Conservation (phyloP, 805 yeast species). For the Pichia nakasei region DNA sequence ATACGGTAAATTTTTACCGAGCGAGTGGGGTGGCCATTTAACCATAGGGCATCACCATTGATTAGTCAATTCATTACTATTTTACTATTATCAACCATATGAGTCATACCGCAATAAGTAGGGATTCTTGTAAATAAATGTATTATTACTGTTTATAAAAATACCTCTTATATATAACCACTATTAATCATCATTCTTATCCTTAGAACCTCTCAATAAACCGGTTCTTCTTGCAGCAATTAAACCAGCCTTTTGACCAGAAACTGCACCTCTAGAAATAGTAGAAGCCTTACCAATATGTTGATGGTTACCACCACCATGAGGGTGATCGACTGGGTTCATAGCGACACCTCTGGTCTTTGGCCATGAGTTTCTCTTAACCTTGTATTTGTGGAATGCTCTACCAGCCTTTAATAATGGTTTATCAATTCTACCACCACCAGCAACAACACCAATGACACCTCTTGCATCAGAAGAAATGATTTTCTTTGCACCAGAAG, state of each 20-base stretch:
- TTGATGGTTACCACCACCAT: slow-evolving; percentile 99
- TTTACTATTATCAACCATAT: too few species aligned
- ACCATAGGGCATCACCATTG: too few species aligned
- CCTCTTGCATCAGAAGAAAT: slow-evolving; percentile 96
- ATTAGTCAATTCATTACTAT: too few species aligned
- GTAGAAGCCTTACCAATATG: slow-evolving; percentile 99
- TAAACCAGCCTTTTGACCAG: slow-evolving; percentile 99
- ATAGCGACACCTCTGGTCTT: slow-evolving; percentile 99
- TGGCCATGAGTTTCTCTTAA: slow-evolving; percentile 99
- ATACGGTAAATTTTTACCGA: too few species aligned
- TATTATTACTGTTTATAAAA: neutral
- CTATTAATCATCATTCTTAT: slow-evolving; percentile 27
- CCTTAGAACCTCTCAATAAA: slow-evolving; percentile 99
- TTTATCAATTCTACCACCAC: slow-evolving; percentile 99
- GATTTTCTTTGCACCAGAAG: slow-evolving; percentile 98
- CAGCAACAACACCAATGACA: slow-evolving; percentile 99
- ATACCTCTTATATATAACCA: neutral
- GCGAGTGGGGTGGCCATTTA: too few species aligned
- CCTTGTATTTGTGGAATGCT: slow-evolving; percentile 99
- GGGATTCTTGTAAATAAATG: too few species aligned
- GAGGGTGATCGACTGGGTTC: slow-evolving; percentile 99
- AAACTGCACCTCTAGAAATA: slow-evolving; percentile 97
- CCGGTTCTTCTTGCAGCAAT: slow-evolving; percentile 99
- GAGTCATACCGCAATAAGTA: too few species aligned
- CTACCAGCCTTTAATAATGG: slow-evolving; percentile 99